phyloP scores from a whole-genome alignment of 169 alveolate species.

The Ichthyophthirius multifiliis region DNA sequence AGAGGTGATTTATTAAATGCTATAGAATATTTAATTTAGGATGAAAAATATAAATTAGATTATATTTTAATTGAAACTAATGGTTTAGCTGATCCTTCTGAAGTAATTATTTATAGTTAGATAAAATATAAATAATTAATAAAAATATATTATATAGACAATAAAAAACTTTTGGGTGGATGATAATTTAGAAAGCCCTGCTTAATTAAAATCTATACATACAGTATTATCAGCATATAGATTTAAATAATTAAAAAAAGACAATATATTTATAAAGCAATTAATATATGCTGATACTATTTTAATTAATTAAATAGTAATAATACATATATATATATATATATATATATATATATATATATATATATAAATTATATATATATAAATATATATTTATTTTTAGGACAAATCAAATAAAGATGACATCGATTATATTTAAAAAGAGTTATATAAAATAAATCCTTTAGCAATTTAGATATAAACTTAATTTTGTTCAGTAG shows the following conservation, averaged over 20 bases:
- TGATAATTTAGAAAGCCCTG: slow-evolving; percentile 54
- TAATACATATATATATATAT: not conserved
- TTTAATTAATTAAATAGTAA: slow-evolving; percentile 26
- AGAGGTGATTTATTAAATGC: slow-evolving; percentile 74
- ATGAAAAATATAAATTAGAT: slow-evolving; percentile 57
- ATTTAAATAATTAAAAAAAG: not conserved
- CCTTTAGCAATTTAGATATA: slow-evolving; percentile 5
- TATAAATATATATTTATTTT: not conserved
- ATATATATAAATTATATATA: not conserved
- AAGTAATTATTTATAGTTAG: not conserved
- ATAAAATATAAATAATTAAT: not conserved
- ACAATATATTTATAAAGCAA: slow-evolving; percentile 21
- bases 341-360: not conserved
- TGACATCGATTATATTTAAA: not conserved
- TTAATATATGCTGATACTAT: slow-evolving; percentile 31
- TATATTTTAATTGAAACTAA: slow-evolving; percentile 77
- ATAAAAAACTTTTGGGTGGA: slow-evolving; percentile 84
- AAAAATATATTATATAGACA: not conserved
- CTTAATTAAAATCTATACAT: slow-evolving; percentile 63
- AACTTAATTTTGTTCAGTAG: not conserved
- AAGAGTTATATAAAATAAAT: not conserved
- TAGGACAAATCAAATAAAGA: slow-evolving; percentile 10
- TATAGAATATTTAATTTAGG: slow-evolving; percentile 62
- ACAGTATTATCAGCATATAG: slow-evolving; percentile 54
- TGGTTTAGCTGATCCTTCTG: slow-evolving; percentile 87